phyloP scores from a whole-genome alignment of 1,284 basidiomycete genomes.

The Butyriboletus appendiculatus region DNA sequence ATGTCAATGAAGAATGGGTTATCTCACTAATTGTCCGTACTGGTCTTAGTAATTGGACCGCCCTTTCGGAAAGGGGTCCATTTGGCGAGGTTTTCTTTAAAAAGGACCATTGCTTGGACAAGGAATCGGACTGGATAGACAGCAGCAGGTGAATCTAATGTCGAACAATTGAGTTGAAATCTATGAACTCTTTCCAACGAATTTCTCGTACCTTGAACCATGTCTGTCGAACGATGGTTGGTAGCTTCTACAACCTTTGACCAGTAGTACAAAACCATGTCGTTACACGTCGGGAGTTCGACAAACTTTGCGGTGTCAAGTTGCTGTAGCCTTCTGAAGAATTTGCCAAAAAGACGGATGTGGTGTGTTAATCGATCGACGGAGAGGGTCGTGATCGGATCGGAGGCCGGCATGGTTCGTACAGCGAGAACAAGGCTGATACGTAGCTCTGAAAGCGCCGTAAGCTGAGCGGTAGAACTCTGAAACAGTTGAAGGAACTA shows the following conservation, averaged over 20 bases:
- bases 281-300: conserved; percentile 59
- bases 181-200: neutral
- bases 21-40: conserved; percentile 39
- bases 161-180: neutral
- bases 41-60: conserved; percentile 57
- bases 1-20: conserved; percentile 18
- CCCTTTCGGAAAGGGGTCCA: conserved; percentile 67
- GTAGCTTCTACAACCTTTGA: conserved; percentile 70
- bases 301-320: conserved; percentile 60
- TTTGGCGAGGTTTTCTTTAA: conserved; percentile 80
- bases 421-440: conserved; percentile 42
- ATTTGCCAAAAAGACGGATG: conserved; percentile 70
- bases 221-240: conserved; percentile 44
- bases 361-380: conserved; percentile 64
- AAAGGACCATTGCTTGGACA: conserved; percentile 85
- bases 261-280: conserved; percentile 78
- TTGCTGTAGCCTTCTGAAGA: conserved; percentile 73
- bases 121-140: conserved; percentile 78
- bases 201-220: conserved; percentile 52
- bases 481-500: conserved; percentile 64
- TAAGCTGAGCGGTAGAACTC: conserved; percentile 55
- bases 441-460: conserved; percentile 52
- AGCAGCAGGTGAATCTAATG: conserved; percentile 49
- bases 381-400: conserved; percentile 39
- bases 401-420: conserved; percentile 22